These are phyloP conservation scores for Nepenthes alata DNA, from an alignment of 179 eudicot species.

Conservation along the genomic window DNA sequence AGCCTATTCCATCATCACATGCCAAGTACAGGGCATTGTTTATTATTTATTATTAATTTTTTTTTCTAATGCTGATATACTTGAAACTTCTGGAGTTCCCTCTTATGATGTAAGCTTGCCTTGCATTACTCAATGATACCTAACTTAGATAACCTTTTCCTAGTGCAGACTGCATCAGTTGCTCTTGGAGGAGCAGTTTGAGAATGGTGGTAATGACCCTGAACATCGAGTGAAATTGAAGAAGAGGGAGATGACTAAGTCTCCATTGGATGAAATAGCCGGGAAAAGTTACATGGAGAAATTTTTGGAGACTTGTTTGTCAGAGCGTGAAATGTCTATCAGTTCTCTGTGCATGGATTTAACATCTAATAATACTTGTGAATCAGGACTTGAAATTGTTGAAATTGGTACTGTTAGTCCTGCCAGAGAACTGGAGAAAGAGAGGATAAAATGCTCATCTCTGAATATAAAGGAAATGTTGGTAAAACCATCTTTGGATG, in stretches of 20 bases:
- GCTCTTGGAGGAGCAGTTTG: slow-evolving; percentile 77
- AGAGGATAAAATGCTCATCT: slow-evolving; percentile 30
- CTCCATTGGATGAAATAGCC: slow-evolving; percentile 40
- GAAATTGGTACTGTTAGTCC: slow-evolving; percentile 39
- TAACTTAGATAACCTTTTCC: slow-evolving; percentile 12
- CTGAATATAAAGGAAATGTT: slow-evolving; percentile 24
- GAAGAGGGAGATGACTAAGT: slow-evolving; percentile 66
- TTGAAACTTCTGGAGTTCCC: slow-evolving; percentile 4
- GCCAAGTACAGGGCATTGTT: slow-evolving; percentile 51
- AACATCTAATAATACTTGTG: slow-evolving; percentile 22
- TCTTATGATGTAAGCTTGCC: slow-evolving; percentile 1
- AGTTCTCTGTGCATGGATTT: slow-evolving; percentile 33
- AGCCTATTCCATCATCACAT: slow-evolving; percentile 55
- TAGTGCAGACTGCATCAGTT: slow-evolving; percentile 75
- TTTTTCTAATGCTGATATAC: slow-evolving; percentile 3
- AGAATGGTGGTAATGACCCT: slow-evolving; percentile 51
- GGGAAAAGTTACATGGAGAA: slow-evolving; percentile 80
- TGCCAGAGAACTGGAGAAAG: slow-evolving; percentile 21
- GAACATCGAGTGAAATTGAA: slow-evolving; percentile 73
- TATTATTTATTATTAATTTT: neutral
- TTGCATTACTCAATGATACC: slow-evolving; percentile 1
- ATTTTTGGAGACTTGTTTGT: slow-evolving; percentile 42
- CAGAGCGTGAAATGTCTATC: slow-evolving; percentile 41
- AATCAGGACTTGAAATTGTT: slow-evolving; percentile 38
- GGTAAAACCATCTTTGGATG: slow-evolving; percentile 21